A percentile compares a stretch with the other conserved stretches of the same genome.
phyloP scores from a whole-genome alignment of 768 basidiomycete genomes.

The Gymnopilus dilepis region DNA sequence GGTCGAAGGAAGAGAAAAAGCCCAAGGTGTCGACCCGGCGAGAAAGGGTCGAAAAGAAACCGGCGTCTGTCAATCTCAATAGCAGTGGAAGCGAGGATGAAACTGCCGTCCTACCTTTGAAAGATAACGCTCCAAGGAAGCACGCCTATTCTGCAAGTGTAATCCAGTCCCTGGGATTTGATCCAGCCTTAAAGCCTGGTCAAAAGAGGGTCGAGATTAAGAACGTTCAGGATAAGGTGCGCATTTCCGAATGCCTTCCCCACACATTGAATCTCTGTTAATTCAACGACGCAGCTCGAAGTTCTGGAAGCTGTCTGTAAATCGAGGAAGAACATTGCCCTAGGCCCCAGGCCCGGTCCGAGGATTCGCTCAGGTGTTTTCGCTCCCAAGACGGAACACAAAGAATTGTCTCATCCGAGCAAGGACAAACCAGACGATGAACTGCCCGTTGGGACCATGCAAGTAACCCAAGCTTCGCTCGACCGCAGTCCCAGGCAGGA shows the following conservation, averaged over 20 bases:
- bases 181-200: constrained; percentile 67
- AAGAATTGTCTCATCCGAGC: constrained; percentile 15
- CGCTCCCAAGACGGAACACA: constrained; percentile 31
- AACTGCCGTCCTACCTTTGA: constrained; percentile 22
- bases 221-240: constrained; percentile 63
- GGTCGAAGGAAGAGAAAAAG: constrained; percentile 19
- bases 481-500: constrained; percentile 20
- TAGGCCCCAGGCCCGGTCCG: constrained; percentile 69
- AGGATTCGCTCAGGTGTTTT: constrained; percentile 67
- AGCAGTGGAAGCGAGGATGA: constrained; percentile 19
- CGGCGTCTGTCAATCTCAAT: constrained; percentile 4
- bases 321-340: constrained; percentile 55
- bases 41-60: constrained; percentile 18
- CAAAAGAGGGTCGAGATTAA: constrained; percentile 44
- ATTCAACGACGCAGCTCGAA: constrained; percentile 50
- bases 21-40: constrained; percentile 21
- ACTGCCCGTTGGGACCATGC: constrained; percentile 21
- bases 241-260: constrained; percentile 9
- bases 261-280: not conserved
- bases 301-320: constrained; percentile 57
- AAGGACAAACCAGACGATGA: constrained; percentile 35
- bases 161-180: constrained; percentile 79
- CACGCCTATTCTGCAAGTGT: constrained; percentile 63
- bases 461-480: too few relatives aligned
- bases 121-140: constrained; percentile 16